Conservation (phyloP, 768 basidiomycete genomes). For the Trichaptum fuscoviolaceum region DNA sequence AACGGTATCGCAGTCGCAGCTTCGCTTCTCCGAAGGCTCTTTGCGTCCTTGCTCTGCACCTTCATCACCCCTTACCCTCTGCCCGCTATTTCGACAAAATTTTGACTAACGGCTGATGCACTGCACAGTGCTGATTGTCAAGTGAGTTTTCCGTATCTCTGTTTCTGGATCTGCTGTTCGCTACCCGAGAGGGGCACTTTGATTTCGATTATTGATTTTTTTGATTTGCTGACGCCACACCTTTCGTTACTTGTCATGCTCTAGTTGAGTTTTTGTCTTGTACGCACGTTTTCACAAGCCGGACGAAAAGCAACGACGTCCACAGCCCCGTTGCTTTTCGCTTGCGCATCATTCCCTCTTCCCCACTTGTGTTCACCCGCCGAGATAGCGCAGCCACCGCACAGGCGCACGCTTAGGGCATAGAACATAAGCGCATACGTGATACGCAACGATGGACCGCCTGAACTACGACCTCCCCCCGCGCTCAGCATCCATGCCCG, state of each 20-base stretch:
- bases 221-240: not conserved
- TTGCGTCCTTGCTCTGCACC: not conserved
- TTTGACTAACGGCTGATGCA: not conserved
- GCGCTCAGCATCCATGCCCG: constrained; percentile 4
- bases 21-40: not conserved
- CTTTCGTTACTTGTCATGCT: not conserved
- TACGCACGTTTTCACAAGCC: not conserved
- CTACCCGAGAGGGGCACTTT: not conserved
- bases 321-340: not conserved
- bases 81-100: not conserved
- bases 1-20: not conserved
- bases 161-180: not conserved
- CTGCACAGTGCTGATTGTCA: not conserved
- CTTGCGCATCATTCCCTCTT: not conserved
- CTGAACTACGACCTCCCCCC: constrained; percentile 1
- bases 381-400: not conserved
- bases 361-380: not conserved
- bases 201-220: not conserved
- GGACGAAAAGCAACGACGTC: not conserved
- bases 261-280: not conserved
- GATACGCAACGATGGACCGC: not conserved
- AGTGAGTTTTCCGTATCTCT: not conserved
- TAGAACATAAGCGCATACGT: not conserved
- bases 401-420: not conserved
- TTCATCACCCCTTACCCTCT: not conserved